A percentile compares a stretch with the other conserved stretches of the same genome.
Conservation (phyloP, 345 rosid species). For the Jatropha curcas region DNA sequence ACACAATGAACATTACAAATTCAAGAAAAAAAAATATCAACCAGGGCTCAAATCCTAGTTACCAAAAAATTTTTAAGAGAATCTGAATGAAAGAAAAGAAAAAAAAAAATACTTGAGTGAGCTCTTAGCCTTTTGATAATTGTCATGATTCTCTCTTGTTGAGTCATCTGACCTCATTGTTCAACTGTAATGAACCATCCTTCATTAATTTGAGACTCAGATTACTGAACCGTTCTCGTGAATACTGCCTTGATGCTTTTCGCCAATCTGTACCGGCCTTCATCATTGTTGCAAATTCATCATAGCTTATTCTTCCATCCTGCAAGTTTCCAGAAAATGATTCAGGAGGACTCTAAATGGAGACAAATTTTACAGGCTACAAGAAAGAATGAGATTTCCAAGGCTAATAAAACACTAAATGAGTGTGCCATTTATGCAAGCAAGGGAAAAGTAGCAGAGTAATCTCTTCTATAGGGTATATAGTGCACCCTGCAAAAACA, state of each 20-base stretch:
- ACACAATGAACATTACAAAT: slow-evolving; percentile 16
- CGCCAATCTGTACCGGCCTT: slow-evolving; percentile 42
- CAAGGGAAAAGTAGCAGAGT: no score
- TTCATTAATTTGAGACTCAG: slow-evolving; percentile 31
- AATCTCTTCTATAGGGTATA: no score
- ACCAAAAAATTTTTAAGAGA: neutral
- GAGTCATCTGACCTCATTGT: slow-evolving; percentile 31
- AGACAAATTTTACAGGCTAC: neutral
- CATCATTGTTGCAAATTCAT: slow-evolving; percentile 36
- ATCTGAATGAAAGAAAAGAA: neutral
- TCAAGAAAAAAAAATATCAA: slow-evolving; percentile 1
- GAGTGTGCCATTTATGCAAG: neutral
- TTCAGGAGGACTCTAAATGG: neutral
- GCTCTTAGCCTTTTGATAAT: neutral
- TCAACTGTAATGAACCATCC: slow-evolving; percentile 34
- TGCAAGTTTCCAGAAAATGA: slow-evolving; percentile 10
- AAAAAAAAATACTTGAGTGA: neutral
- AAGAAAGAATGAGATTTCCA: neutral
- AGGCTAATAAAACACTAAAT: neutral
- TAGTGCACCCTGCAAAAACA: no score
- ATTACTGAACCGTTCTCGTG: slow-evolving; percentile 32
- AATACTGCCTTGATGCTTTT: slow-evolving; percentile 39
- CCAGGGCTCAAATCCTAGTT: slow-evolving; percentile 21
- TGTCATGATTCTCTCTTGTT: slow-evolving; percentile 12
- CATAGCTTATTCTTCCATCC: slow-evolving; percentile 38